Percentiles rank a stretch among this genome's conserved stretches.
Conservation (phyloP, 495 filamentous ascomycete species). For the Neurospora tetrasperma region DNA sequence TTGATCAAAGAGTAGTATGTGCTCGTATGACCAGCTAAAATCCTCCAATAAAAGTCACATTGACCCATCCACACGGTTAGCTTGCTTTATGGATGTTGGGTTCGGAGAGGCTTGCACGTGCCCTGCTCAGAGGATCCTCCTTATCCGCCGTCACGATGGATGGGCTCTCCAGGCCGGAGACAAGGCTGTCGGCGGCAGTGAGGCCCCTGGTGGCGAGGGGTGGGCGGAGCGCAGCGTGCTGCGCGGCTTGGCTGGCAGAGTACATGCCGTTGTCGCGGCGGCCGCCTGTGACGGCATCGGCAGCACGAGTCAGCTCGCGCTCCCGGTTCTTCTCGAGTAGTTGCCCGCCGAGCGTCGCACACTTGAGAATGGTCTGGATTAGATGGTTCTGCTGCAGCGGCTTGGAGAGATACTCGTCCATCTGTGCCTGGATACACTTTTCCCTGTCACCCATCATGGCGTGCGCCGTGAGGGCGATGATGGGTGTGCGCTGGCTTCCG, state of each 20-base stretch:
- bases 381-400: slow-evolving; percentile 96
- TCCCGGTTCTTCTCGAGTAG: slow-evolving; percentile 60
- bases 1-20: background rate
- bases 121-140: slow-evolving; percentile 62
- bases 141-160: slow-evolving; percentile 47
- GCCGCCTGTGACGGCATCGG: slow-evolving; percentile 24
- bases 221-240: slow-evolving; percentile 25
- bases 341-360: slow-evolving; percentile 81
- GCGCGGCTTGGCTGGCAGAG: slow-evolving; percentile 20
- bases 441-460: slow-evolving; percentile 99
- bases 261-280: slow-evolving; percentile 18
- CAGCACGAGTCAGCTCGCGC: slow-evolving; percentile 32
- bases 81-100: slow-evolving; percentile 24
- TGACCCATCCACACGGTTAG: slow-evolving; percentile 14
- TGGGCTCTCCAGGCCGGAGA: slow-evolving; percentile 50
- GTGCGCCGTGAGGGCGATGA: slow-evolving; percentile 95
- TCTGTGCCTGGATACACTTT: slow-evolving; percentile 95
- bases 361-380: slow-evolving; percentile 97
- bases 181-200: slow-evolving; percentile 51
- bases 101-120: slow-evolving; percentile 44
- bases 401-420: slow-evolving; percentile 99
- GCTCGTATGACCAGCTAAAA: slow-evolving; percentile 30
- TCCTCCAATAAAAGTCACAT: slow-evolving; percentile 32
- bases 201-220: slow-evolving; percentile 37
- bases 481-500: slow-evolving; percentile 73